A percentile compares a stretch with the other conserved stretches of the same genome.
Evolutionary conservation across 2,329 filamentous ascomycete species (phyloP).

Genomic region (Paracorniculantispora psalliotae): DNA sequence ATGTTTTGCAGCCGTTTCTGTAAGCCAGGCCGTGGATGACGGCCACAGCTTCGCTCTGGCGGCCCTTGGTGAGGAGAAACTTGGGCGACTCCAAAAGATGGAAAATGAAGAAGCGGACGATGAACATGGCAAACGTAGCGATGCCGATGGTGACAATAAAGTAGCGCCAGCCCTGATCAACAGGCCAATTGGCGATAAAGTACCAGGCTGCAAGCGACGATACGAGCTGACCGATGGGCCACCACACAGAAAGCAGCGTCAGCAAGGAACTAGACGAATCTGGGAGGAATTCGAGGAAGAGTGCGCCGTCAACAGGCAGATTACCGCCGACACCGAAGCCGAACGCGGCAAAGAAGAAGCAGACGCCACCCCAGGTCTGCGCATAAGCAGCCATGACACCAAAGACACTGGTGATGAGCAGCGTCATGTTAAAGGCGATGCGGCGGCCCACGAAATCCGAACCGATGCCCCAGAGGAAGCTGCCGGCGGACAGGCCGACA

Average conservation of each 20-base stretch:
- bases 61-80: slow-evolving; percentile 70
- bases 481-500: slow-evolving; percentile 70
- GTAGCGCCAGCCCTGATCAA: slow-evolving; percentile 71
- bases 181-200: slow-evolving; percentile 64
- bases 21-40: slow-evolving; percentile 74
- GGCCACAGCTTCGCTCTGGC: slow-evolving; percentile 72
- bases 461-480: slow-evolving; percentile 74
- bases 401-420: slow-evolving; percentile 70
- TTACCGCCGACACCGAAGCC: slow-evolving; percentile 72
- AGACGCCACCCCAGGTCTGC: slow-evolving; percentile 61
- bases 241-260: slow-evolving; percentile 80
- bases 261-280: slow-evolving; percentile 67
- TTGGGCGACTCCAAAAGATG: slow-evolving; percentile 82
- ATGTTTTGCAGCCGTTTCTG: slow-evolving; percentile 65
- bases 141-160: slow-evolving; percentile 67
- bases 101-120: slow-evolving; percentile 74
- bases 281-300: slow-evolving; percentile 81
- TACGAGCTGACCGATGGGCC: slow-evolving; percentile 75
- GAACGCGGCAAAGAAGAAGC: slow-evolving; percentile 54
- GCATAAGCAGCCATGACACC: slow-evolving; percentile 66
- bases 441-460: slow-evolving; percentile 75
- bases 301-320: slow-evolving; percentile 70
- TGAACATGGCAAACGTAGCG: slow-evolving; percentile 71
- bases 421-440: slow-evolving; percentile 74
- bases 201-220: slow-evolving; percentile 70